phyloP scores from a whole-genome alignment of 257 asterid species.

The Solanum bulbocastanum region DNA sequence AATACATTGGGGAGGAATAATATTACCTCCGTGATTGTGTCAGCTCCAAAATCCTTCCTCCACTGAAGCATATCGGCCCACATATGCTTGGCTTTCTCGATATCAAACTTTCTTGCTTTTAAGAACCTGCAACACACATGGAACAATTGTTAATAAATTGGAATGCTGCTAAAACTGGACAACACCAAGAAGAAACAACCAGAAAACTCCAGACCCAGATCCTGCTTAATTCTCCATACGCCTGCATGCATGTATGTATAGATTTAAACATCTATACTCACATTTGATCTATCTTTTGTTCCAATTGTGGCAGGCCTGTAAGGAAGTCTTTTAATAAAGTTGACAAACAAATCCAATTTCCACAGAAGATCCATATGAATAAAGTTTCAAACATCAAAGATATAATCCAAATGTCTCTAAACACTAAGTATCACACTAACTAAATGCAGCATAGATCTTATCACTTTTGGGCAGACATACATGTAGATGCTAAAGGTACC shows the following conservation, averaged over 20 bases:
- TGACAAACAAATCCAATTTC: background rate
- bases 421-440: background rate
- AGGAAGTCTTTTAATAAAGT: background rate
- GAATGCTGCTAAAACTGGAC: conserved; percentile 6
- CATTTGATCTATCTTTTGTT: background rate
- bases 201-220: background rate
- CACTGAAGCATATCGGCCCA: conserved; percentile 99
- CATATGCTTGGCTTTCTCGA: conserved; percentile 80
- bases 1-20: background rate
- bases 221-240: background rate
- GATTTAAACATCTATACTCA: background rate
- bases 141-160: background rate
- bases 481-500: conserved; percentile 2
- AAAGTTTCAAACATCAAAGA: background rate
- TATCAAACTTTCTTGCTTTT: conserved; percentile 87
- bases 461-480: background rate
- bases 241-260: background rate
- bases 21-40: conserved; percentile 60
- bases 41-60: conserved; percentile 93
- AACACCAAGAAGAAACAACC: background rate
- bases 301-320: background rate
- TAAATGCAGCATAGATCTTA: background rate
- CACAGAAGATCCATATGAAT: background rate
- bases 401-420: background rate
- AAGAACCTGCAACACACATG: conserved; percentile 48